phyloP scores from a whole-genome alignment of 768 basidiomycete species.

The Vararia minispora region DNA sequence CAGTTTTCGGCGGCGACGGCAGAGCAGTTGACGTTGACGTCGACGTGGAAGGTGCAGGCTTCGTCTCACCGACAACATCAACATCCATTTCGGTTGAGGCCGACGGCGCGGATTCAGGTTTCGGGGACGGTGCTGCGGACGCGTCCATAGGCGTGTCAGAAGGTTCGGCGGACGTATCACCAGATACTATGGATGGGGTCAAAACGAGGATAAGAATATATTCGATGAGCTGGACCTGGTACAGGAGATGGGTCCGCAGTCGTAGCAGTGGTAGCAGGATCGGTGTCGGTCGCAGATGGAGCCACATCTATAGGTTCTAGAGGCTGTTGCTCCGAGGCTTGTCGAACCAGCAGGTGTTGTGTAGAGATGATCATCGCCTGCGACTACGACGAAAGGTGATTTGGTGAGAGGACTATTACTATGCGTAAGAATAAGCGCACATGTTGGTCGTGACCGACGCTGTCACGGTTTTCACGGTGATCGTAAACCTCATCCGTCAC shows the following conservation, averaged over 20 bases:
- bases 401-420: neutral
- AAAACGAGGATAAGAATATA: no score
- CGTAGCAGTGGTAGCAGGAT: no score
- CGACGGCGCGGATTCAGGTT: constrained; percentile 6
- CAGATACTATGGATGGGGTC: no score
- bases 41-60: constrained; percentile 11
- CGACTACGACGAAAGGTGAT: constrained; percentile 37
- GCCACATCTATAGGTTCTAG: no score
- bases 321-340: constrained; percentile 24
- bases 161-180: constrained; percentile 12
- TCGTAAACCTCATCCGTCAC: constrained; percentile 66
- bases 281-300: no score
- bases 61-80: constrained; percentile 4
- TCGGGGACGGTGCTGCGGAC: constrained; percentile 13
- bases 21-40: constrained; percentile 13
- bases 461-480: constrained; percentile 17
- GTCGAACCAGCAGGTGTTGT: constrained; percentile 51
- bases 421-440: no score
- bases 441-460: constrained; percentile 25
- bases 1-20: constrained; percentile 15
- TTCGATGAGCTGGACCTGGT: no score
- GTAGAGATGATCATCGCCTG: constrained; percentile 89
- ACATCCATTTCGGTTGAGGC: constrained; percentile 4
- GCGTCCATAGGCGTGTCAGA: constrained; percentile 9
- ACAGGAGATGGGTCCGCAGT: no score